These are phyloP conservation scores for Kodamaea arcana DNA, from an alignment of 1,139 yeast genomes.

Conservation along the genomic window DNA sequence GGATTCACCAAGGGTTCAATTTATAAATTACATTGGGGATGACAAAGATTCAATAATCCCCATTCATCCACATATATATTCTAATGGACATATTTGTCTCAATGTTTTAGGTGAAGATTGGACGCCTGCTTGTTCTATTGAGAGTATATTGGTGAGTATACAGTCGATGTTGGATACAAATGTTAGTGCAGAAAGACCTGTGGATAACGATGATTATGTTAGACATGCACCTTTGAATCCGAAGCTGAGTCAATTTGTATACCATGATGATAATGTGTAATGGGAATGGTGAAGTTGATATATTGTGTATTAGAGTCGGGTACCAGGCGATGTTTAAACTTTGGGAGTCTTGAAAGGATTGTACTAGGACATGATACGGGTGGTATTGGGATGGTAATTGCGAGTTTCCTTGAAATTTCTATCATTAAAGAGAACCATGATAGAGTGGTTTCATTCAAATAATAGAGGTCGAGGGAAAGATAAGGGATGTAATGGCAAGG, in stretches of 20 bases:
- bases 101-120: slow-evolving; percentile 63
- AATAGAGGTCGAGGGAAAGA: no score
- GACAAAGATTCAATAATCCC: slow-evolving; percentile 36
- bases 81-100: slow-evolving; percentile 72
- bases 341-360: no score
- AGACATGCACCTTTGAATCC: slow-evolving; percentile 57
- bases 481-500: no score
- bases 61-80: slow-evolving; percentile 67
- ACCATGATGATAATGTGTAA: slow-evolving; percentile 49
- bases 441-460: no score
- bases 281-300: background rate
- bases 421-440: no score
- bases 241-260: slow-evolving; percentile 42
- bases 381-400: no score
- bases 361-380: no score
- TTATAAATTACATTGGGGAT: slow-evolving; percentile 26
- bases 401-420: no score
- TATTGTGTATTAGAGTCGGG: no score
- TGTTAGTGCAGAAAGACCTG: slow-evolving; percentile 42
- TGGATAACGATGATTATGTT: slow-evolving; percentile 50
- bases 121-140: slow-evolving; percentile 67
- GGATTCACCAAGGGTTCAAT: slow-evolving; percentile 58
- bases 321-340: no score
- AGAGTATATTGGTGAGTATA: slow-evolving; percentile 51
- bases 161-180: slow-evolving; percentile 65